Percentiles rank a stretch among this genome's conserved stretches.
These are phyloP conservation scores for Dryadomyces quercus-mongolicae DNA, from an alignment of 2,329 filamentous ascomycete genomes.

Conservation along the genomic window DNA sequence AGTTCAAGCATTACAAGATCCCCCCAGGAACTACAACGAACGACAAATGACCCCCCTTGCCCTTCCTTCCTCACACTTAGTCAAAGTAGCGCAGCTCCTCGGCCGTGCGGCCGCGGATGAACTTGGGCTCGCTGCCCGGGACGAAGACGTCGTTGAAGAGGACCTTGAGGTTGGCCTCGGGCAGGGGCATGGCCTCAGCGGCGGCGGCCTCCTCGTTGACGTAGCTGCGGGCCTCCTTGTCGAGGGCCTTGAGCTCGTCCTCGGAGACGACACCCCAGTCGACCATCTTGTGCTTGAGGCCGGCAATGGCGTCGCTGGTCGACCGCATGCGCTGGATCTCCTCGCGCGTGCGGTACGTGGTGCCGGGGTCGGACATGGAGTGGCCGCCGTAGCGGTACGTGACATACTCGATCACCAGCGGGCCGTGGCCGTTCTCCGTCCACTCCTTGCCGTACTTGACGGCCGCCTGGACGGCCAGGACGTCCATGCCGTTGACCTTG, in stretches of 20 bases:
- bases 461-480: slow-evolving; percentile 92
- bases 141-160: slow-evolving; percentile 97
- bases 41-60: too few species aligned
- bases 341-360: slow-evolving; percentile 97
- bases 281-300: slow-evolving; percentile 93
- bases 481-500: slow-evolving; percentile 99
- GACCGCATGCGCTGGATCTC: slow-evolving; percentile 99
- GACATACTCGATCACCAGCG: slow-evolving; percentile 95
- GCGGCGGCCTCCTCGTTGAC: slow-evolving; percentile 84
- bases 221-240: slow-evolving; percentile 79
- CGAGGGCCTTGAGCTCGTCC: slow-evolving; percentile 90
- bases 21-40: not conserved
- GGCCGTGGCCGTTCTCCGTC: slow-evolving; percentile 72
- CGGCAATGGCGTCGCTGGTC: slow-evolving; percentile 96
- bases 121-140: slow-evolving; percentile 72
- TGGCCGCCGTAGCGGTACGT: slow-evolving; percentile 99
- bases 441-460: slow-evolving; percentile 90
- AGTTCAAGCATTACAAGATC: not conserved
- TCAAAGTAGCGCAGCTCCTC: slow-evolving; percentile 95
- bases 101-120: slow-evolving; percentile 72
- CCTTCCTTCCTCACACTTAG: not conserved
- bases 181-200: slow-evolving; percentile 77
- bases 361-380: slow-evolving; percentile 99
- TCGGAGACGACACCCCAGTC: slow-evolving; percentile 88
- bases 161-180: slow-evolving; percentile 68